These are phyloP conservation scores for Debaryomyces sp. DNA, from an alignment of 1,139 yeast species.

Conservation along the genomic window DNA sequence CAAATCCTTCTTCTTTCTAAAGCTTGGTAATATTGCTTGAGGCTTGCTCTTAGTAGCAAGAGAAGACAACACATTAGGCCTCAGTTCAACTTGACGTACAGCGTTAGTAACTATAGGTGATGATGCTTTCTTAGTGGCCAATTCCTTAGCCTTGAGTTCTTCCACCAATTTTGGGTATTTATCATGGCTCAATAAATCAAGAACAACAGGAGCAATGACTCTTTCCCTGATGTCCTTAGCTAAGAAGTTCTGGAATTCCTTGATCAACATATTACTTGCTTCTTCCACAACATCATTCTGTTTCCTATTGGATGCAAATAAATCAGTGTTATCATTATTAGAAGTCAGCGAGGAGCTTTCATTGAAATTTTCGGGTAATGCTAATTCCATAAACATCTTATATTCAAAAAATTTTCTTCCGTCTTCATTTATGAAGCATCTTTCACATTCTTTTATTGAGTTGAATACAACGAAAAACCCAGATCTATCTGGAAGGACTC, in stretches of 20 bases:
- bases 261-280: slow-evolving; percentile 59
- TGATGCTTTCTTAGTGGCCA: slow-evolving; percentile 24
- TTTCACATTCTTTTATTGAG: slow-evolving; percentile 61
- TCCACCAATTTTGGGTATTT: slow-evolving; percentile 57
- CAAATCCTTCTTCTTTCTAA: slow-evolving; percentile 44
- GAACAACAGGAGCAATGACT: slow-evolving; percentile 69
- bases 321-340: slow-evolving; percentile 14
- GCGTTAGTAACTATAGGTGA: slow-evolving; percentile 18
- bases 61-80: slow-evolving; percentile 31
- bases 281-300: slow-evolving; percentile 48
- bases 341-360: slow-evolving; percentile 1
- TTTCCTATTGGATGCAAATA: slow-evolving; percentile 12
- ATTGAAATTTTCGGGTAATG: slow-evolving; percentile 40
- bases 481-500: slow-evolving; percentile 59
- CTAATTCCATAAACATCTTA: slow-evolving; percentile 58
- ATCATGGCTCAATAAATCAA: slow-evolving; percentile 62
- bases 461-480: slow-evolving; percentile 79
- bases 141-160: slow-evolving; percentile 44
- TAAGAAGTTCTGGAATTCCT: slow-evolving; percentile 65
- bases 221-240: slow-evolving; percentile 77
- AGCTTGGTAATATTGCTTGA: slow-evolving; percentile 44
- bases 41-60: slow-evolving; percentile 29
- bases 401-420: slow-evolving; percentile 56
- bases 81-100: slow-evolving; percentile 10
- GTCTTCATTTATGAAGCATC: slow-evolving; percentile 69